Evolutionary conservation across 805 yeast species (phyloP), one percentile per base, ranked within the genome.

Genomic region (Starmerella stigmatis): DNA sequence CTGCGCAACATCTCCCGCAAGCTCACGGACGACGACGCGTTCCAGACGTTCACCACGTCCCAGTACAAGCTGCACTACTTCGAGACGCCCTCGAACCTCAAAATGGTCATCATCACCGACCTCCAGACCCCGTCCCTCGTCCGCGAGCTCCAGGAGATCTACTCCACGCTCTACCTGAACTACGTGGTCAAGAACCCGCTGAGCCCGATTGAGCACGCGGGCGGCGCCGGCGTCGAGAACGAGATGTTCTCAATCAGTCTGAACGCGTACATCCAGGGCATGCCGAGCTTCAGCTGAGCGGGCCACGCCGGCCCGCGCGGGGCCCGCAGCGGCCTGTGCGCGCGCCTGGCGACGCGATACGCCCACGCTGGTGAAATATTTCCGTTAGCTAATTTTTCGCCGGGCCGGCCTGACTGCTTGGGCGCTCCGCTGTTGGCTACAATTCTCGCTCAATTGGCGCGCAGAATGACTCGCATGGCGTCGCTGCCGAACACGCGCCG

Each of bases 21-120:
- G 49, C 58, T 77, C 61, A 60, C 65, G 35, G 51, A 65, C 50
- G 59, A 59, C 58, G 53, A 60, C 50, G 34, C 50, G 16, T 66
- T 67, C 49, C 51, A 58, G 20, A 50, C 61, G 10, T 68, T 54
- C 57, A 48, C 55, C 13, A 84, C 95, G 0, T 77, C 84, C 2
- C 73, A 75, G 50, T 88, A 81, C 62, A 72, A 88, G 51, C 76
- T 85, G 22, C 96, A 89, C 60, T 79, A 75, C 53, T 74, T 71
- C 56, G 95, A 86, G 60, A 77, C 94, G 1, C 75, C 86, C 5
- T 74, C 92, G 1, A 86, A 86, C 29, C 64, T 88, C 47, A 78
- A 84, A 61, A 77, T 89, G 55, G 78, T 83, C 27, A 59, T 88
- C 20, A 62, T 86, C 23, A 78, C 89, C 8, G 95, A 86, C 61